Percentiles rank a stretch among this genome's conserved stretches.
phyloP scores from a whole-genome alignment of 257 asterid genomes.

The Eucommia ulmoides region DNA sequence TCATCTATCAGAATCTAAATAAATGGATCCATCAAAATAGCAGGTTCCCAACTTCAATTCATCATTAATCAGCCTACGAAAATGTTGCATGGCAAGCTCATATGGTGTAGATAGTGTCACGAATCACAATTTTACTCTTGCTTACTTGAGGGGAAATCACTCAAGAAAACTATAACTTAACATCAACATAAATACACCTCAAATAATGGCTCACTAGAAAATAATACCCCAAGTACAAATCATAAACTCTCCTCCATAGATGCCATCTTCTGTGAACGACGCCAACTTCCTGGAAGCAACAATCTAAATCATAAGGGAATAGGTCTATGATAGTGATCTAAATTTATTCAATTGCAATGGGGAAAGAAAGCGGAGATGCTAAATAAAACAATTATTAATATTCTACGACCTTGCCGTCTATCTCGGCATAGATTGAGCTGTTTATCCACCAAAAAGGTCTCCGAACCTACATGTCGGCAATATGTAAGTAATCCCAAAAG shows the following conservation, averaged over 20 bases:
- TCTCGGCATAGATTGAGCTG: constrained; percentile 89
- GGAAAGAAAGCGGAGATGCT: constrained; percentile 3
- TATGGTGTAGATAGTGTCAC: too few relatives aligned
- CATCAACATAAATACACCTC: too few relatives aligned
- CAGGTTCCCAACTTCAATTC: background rate
- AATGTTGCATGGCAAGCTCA: too few relatives aligned
- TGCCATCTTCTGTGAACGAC: constrained; percentile 99
- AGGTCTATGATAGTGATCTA: background rate
- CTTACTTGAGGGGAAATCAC: too few relatives aligned
- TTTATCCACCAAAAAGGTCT: constrained; percentile 99
- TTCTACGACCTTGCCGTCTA: constrained; percentile 64
- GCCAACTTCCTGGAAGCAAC: constrained; percentile 61
- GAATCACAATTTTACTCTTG: too few relatives aligned
- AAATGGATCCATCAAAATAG: too few relatives aligned
- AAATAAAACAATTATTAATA: constrained; percentile 1
- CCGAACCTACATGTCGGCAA: constrained; percentile 43
- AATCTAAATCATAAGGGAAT: constrained; percentile 1
- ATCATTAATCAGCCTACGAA: background rate
- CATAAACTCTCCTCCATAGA: constrained; percentile 93
- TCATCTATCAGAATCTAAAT: too few relatives aligned
- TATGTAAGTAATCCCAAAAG: constrained; percentile 11
- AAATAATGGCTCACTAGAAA: too few relatives aligned
- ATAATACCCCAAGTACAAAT: constrained; percentile 84
- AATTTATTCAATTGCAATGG: constrained; percentile 2
- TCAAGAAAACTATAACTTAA: too few relatives aligned